Percentiles rank a stretch among this genome's conserved stretches.
phyloP scores from a whole-genome alignment of 2,329 filamentous ascomycete species.

The Ophiocordyceps australis region DNA sequence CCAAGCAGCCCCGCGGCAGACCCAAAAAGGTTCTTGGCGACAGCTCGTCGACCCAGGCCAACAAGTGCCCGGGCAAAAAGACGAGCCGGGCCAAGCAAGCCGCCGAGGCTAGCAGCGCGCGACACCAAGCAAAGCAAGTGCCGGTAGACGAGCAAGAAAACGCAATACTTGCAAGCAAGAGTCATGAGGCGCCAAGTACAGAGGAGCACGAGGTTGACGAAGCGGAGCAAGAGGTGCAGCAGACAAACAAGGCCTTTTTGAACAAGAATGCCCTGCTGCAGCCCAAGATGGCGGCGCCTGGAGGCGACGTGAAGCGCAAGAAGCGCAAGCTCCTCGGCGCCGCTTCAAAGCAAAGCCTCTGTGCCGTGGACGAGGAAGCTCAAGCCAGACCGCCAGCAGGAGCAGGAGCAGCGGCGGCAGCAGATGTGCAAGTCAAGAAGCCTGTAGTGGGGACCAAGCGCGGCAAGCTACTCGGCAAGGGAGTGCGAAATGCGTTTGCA shows the following conservation, averaged over 20 bases:
- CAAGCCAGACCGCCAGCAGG: slow-evolving; percentile 24
- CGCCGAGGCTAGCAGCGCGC: slow-evolving; percentile 17
- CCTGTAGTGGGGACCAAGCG: slow-evolving; percentile 3
- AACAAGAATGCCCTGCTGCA: too few relatives aligned
- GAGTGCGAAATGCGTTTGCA: slow-evolving; percentile 26
- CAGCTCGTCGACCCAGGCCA: slow-evolving; percentile 24
- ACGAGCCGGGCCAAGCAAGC: too few relatives aligned
- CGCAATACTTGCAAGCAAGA: not conserved
- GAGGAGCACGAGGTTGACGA: too few relatives aligned
- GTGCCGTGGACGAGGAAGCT: slow-evolving; percentile 42
- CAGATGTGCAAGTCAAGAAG: slow-evolving; percentile 1
- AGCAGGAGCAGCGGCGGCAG: slow-evolving; percentile 4
- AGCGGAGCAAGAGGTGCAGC: too few relatives aligned
- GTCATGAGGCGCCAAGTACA: too few relatives aligned
- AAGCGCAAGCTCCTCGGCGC: slow-evolving; percentile 54
- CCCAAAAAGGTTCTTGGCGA: slow-evolving; percentile 28
- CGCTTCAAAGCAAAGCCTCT: slow-evolving; percentile 46
- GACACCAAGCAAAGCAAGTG: slow-evolving; percentile 22
- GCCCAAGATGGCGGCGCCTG: slow-evolving; percentile 6
- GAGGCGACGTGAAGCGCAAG: slow-evolving; percentile 37
- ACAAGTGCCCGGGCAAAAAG: too few relatives aligned
- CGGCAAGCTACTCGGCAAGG: slow-evolving; percentile 4
- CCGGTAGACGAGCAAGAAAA: slow-evolving; percentile 13
- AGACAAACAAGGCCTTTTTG: too few relatives aligned
- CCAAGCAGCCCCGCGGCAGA: slow-evolving; percentile 22